Evolutionary conservation across 1,284 basidiomycete genomes (phyloP).

Genomic region (Cutaneotrichosporon cyanovorans): DNA sequence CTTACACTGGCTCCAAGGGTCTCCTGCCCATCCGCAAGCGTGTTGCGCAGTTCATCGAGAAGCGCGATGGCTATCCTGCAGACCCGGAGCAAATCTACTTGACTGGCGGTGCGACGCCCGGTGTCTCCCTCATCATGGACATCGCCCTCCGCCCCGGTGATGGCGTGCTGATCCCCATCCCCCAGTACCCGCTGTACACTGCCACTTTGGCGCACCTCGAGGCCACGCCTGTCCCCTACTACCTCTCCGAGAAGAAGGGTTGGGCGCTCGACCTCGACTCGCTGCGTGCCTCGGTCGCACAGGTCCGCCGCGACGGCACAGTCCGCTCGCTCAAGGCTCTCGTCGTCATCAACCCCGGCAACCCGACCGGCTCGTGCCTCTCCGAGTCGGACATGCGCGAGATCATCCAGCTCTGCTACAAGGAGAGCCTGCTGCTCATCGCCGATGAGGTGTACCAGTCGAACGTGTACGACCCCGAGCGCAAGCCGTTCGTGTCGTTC

Average conservation of each 20-base stretch:
- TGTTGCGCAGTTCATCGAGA: constrained; percentile 76
- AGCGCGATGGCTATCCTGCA: constrained; percentile 73
- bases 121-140: constrained; percentile 72
- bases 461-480: constrained; percentile 62
- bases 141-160: constrained; percentile 24
- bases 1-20: constrained; percentile 89
- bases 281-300: constrained; percentile 60
- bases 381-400: constrained; percentile 59
- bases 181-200: constrained; percentile 92
- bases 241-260: constrained; percentile 66
- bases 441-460: constrained; percentile 89
- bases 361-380: constrained; percentile 81
- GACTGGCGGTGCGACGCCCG: constrained; percentile 80
- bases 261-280: constrained; percentile 71
- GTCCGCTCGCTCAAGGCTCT: constrained; percentile 58
- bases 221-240: constrained; percentile 71
- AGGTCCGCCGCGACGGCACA: constrained; percentile 57
- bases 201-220: constrained; percentile 76
- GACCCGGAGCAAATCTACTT: constrained; percentile 80
- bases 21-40: constrained; percentile 74
- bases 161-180: constrained; percentile 65
- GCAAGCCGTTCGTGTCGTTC: constrained; percentile 74
- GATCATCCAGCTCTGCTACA: constrained; percentile 68
- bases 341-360: constrained; percentile 89
- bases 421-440: constrained; percentile 71